phyloP scores from a whole-genome alignment of 306 rosid genomes.

The Betula pendula region DNA sequence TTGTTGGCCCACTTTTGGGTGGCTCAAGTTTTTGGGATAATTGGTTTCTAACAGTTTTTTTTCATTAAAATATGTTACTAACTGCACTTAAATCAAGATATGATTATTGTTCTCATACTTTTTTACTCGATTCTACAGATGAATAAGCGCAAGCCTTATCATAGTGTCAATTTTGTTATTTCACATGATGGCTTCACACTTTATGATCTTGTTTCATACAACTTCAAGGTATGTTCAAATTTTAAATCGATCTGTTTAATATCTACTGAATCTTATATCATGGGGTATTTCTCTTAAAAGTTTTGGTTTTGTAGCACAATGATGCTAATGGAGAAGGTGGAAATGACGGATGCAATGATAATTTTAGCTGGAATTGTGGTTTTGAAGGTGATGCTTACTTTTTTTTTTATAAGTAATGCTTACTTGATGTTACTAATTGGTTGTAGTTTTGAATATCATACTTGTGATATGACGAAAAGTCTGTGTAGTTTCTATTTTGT shows the following conservation, averaged over 20 bases:
- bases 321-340: conserved; percentile 96
- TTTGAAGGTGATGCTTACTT: conserved; percentile 71
- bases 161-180: conserved; percentile 73
- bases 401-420: too few species aligned
- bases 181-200: conserved; percentile 94
- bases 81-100: conserved; percentile 2
- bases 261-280: conserved; percentile 14
- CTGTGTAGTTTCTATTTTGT: not conserved
- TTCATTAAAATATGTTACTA: not conserved
- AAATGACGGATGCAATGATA: conserved; percentile 83
- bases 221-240: conserved; percentile 67
- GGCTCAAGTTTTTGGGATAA: not conserved
- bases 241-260: conserved; percentile 8
- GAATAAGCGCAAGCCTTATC: conserved; percentile 88
- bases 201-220: conserved; percentile 88
- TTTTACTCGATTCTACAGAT: conserved; percentile 50
- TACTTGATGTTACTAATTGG: not conserved
- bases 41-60: not conserved
- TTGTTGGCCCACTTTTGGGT: not conserved
- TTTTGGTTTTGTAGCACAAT: conserved; percentile 78
- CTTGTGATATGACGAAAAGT: not conserved
- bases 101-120: conserved; percentile 15
- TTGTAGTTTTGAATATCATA: not conserved
- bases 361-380: conserved; percentile 98
- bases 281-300: conserved; percentile 26